These are phyloP conservation scores for Penicillium ucsense DNA, from an alignment of 495 filamentous ascomycete species.

Conservation along the genomic window DNA sequence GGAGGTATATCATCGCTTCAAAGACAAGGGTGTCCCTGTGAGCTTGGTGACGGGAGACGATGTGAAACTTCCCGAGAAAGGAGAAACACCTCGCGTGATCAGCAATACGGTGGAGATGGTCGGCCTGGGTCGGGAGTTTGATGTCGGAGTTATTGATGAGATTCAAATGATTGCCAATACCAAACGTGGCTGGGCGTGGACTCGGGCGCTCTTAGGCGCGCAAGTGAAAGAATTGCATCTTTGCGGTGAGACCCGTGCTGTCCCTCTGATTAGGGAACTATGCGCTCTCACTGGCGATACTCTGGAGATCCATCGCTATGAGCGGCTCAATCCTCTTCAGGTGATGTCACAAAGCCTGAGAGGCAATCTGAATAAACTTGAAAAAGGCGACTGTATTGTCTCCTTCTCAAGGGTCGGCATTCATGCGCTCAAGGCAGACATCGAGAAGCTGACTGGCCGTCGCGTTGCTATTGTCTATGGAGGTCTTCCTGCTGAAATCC, in stretches of 20 bases:
- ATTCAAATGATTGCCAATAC: constrained; percentile 90
- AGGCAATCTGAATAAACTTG: constrained; percentile 52
- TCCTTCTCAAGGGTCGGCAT: constrained; percentile 74
- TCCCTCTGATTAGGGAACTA: constrained; percentile 72
- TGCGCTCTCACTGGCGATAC: constrained; percentile 74
- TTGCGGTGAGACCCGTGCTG: constrained; percentile 79
- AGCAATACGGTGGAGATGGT: constrained; percentile 98
- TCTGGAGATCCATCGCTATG: constrained; percentile 68
- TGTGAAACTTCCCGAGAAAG: constrained; percentile 43
- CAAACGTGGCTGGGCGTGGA: constrained; percentile 93
- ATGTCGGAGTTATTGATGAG: constrained; percentile 95
- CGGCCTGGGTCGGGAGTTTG: constrained; percentile 55
- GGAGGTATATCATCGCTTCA: constrained; percentile 79
- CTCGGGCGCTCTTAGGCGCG: constrained; percentile 78
- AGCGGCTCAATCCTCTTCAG: constrained; percentile 70
- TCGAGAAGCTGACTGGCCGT: constrained; percentile 64
- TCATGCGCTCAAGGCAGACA: constrained; percentile 66
- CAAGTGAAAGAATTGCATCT: constrained; percentile 83
- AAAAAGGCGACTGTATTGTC: constrained; percentile 87
- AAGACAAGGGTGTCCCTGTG: constrained; percentile 61
- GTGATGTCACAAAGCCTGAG: constrained; percentile 51
- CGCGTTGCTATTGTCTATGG: constrained; percentile 92
- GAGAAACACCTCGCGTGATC: constrained; percentile 41
- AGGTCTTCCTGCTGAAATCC: constrained; percentile 80
- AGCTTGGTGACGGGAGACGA: constrained; percentile 91